Percentiles rank a stretch among this genome's conserved stretches.
phyloP scores from a whole-genome alignment of 2,329 filamentous ascomycete genomes.

The Neofusicoccum kwambonambiense region DNA sequence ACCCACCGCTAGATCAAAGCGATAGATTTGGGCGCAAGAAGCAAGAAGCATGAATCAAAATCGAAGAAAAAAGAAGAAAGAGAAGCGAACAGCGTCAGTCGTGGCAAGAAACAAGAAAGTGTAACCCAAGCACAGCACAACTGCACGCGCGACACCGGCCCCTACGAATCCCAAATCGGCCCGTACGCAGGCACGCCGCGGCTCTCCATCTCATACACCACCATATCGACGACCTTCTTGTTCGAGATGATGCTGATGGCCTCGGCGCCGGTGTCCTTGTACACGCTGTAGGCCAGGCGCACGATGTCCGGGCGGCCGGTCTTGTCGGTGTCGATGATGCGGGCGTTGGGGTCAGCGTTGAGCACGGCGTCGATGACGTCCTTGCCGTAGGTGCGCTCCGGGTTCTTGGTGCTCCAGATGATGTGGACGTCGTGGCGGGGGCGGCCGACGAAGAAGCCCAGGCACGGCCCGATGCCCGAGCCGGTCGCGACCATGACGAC shows the following conservation, averaged over 20 bases:
- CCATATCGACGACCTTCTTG: constrained; percentile 62
- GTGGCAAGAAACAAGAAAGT: too few relatives aligned
- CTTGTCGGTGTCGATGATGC: constrained; percentile 65
- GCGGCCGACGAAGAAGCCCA: constrained; percentile 51
- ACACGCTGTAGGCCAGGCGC: constrained; percentile 53
- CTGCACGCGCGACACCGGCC: not conserved
- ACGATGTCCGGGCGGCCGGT: constrained; percentile 60
- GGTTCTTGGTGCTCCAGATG: constrained; percentile 66
- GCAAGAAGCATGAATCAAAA: too few relatives aligned
- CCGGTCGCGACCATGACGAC: constrained; percentile 36
- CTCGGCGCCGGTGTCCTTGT: constrained; percentile 52
- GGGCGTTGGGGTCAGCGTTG: constrained; percentile 59
- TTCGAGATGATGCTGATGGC: constrained; percentile 74
- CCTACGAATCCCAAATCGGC: constrained; percentile 69
- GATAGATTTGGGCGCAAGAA: too few relatives aligned
- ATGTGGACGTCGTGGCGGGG: constrained; percentile 51
- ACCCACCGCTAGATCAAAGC: too few relatives aligned
- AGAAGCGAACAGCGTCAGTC: too few relatives aligned
- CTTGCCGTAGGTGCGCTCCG: constrained; percentile 62
- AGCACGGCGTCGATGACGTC: constrained; percentile 56
- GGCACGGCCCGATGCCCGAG: constrained; percentile 38
- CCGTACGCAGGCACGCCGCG: constrained; percentile 68
- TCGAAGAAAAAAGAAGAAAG: too few relatives aligned
- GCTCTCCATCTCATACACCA: constrained; percentile 68
- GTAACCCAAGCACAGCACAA: not conserved